A percentile compares a stretch with the other conserved stretches of the same genome.
These are phyloP conservation scores for Eutypa lata DNA, from an alignment of 2,329 filamentous ascomycete genomes.

Conservation along the genomic window DNA sequence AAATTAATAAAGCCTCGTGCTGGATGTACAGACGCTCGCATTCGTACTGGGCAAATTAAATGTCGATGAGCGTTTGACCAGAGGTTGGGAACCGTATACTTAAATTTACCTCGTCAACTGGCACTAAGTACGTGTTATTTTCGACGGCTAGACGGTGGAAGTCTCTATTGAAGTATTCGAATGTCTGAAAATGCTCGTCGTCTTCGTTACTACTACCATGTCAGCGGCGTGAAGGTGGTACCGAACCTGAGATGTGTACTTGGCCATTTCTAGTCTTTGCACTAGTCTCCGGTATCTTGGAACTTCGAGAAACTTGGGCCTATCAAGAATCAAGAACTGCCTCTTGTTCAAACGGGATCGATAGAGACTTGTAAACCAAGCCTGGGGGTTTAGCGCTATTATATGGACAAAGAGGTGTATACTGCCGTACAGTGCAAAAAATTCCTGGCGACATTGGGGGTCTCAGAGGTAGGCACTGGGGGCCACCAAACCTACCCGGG, in stretches of 20 bases:
- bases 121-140: conserved; percentile 63
- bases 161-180: conserved; percentile 58
- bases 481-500: background rate
- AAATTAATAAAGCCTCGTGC: conserved; percentile 58
- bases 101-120: conserved; percentile 64
- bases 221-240: conserved; percentile 15
- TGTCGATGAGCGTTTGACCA: conserved; percentile 6
- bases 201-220: conserved; percentile 35
- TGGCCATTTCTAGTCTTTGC: conserved; percentile 18
- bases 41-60: conserved; percentile 54
- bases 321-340: background rate
- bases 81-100: conserved; percentile 7
- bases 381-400: background rate
- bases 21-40: conserved; percentile 61
- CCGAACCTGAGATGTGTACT: conserved; percentile 18
- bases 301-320: background rate
- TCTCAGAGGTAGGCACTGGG: background rate
- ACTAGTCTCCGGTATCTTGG: background rate
- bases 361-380: no score
- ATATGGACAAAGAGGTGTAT: background rate
- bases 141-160: conserved; percentile 67
- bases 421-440: no score
- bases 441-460: background rate
- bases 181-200: conserved; percentile 55
- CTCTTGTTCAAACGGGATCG: background rate